Percentiles rank a stretch among this genome's conserved stretches.
phyloP scores from a whole-genome alignment of 176 grass and related monocot genomes.

The Otatea glauca region DNA sequence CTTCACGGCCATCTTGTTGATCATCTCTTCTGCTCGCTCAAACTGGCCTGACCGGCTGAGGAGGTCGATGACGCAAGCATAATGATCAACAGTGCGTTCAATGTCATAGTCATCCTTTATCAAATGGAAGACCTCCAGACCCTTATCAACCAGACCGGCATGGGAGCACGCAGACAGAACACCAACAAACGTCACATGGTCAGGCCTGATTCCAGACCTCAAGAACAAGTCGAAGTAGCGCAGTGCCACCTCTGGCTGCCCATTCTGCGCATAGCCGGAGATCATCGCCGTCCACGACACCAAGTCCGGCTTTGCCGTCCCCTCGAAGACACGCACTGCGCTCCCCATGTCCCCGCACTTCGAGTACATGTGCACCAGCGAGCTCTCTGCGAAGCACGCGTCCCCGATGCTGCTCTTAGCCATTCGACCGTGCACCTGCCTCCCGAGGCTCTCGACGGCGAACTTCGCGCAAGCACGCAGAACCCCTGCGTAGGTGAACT shows the following conservation, averaged over 20 bases:
- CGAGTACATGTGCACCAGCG: constrained; percentile 84
- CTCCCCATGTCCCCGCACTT: constrained; percentile 72
- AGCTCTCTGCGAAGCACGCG: constrained; percentile 63
- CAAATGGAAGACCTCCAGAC: constrained; percentile 61
- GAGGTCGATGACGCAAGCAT: constrained; percentile 82
- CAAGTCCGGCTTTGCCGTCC: constrained; percentile 57
- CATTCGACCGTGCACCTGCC: constrained; percentile 78
- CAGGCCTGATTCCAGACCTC: constrained; percentile 58
- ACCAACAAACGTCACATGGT: constrained; percentile 73
- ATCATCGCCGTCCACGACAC: constrained; percentile 76
- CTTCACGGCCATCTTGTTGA: constrained; percentile 60
- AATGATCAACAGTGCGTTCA: constrained; percentile 71
- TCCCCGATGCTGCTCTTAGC: constrained; percentile 51
- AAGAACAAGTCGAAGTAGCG: constrained; percentile 65
- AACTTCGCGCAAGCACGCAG: constrained; percentile 65
- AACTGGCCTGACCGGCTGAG: constrained; percentile 68
- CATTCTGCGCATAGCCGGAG: constrained; percentile 75
- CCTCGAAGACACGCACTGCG: constrained; percentile 66
- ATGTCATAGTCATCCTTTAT: constrained; percentile 63
- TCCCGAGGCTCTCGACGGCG: constrained; percentile 57
- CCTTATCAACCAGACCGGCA: constrained; percentile 79
- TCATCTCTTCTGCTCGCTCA: constrained; percentile 67
- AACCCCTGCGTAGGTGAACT: constrained; percentile 78
- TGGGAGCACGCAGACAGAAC: constrained; percentile 78
- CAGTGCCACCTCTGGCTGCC: constrained; percentile 67